phyloP scores from a whole-genome alignment of 176 grass and related monocot genomes.

The Puya raimondii region DNA sequence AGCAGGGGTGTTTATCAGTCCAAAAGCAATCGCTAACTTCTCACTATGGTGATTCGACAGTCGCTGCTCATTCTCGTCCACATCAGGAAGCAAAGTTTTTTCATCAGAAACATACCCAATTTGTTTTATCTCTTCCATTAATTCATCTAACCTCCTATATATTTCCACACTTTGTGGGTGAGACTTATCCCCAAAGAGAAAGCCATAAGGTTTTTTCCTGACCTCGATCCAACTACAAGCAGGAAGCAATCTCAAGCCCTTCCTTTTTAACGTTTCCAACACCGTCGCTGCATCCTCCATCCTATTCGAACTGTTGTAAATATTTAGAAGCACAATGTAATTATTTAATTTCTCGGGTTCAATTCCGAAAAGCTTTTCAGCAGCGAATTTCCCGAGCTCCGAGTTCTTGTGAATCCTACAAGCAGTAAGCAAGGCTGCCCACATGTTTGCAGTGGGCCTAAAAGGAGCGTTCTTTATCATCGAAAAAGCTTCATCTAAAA shows the following conservation, averaged over 20 bases:
- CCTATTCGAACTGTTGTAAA: slow-evolving; percentile 47
- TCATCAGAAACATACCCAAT: slow-evolving; percentile 42
- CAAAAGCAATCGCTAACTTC: slow-evolving; percentile 68
- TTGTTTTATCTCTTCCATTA: slow-evolving; percentile 49
- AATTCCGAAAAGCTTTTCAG: slow-evolving; percentile 54
- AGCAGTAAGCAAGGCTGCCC: slow-evolving; percentile 71
- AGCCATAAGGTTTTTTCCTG: slow-evolving; percentile 52
- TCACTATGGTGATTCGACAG: slow-evolving; percentile 49
- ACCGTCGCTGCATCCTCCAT: slow-evolving; percentile 38
- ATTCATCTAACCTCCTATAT: slow-evolving; percentile 44
- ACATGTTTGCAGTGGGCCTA: slow-evolving; percentile 61
- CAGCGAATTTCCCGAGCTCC: slow-evolving; percentile 59
- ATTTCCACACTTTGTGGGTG: slow-evolving; percentile 48
- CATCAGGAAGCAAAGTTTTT: slow-evolving; percentile 52
- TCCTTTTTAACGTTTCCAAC: slow-evolving; percentile 39
- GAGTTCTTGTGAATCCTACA: slow-evolving; percentile 61
- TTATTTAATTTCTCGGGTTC: slow-evolving; percentile 65
- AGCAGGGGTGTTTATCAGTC: slow-evolving; percentile 56
- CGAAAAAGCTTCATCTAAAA: slow-evolving; percentile 68
- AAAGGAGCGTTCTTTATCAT: slow-evolving; percentile 65
- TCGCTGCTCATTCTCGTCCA: slow-evolving; percentile 39
- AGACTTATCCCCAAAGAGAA: slow-evolving; percentile 64
- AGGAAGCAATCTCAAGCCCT: slow-evolving; percentile 31
- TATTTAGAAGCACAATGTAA: slow-evolving; percentile 57
- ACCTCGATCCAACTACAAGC: slow-evolving; percentile 82